Conservation (phyloP, 495 filamentous ascomycete genomes). For the Tetracladium marchalianum region DNA sequence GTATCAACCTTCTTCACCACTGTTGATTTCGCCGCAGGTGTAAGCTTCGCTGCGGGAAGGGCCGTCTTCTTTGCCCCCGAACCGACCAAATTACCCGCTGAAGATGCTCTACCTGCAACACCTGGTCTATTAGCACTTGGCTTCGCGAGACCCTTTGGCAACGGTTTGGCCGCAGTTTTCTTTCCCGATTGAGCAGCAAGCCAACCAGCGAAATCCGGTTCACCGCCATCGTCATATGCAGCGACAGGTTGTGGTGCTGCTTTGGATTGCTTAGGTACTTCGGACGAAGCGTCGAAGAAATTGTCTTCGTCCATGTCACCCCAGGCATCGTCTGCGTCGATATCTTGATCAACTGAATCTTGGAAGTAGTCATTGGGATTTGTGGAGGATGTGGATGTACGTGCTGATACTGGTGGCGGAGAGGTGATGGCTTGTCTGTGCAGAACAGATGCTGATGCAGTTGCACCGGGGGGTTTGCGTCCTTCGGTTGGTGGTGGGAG, state of each 20-base stretch:
- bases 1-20: slow-evolving; percentile 42
- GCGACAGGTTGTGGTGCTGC: slow-evolving; percentile 22
- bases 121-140: slow-evolving; percentile 22
- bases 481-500: slow-evolving; percentile 1
- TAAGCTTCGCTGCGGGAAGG: slow-evolving; percentile 21
- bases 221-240: slow-evolving; percentile 69
- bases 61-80: slow-evolving; percentile 30
- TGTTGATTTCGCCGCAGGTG: slow-evolving; percentile 25
- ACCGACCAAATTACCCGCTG: slow-evolving; percentile 22
- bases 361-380: slow-evolving; percentile 34
- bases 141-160: slow-evolving; percentile 73
- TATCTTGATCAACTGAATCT: slow-evolving; percentile 41
- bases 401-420: slow-evolving; percentile 27
- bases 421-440: slow-evolving; percentile 44
- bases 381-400: slow-evolving; percentile 33
- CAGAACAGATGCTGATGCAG: slow-evolving; percentile 41
- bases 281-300: slow-evolving; percentile 32
- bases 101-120: slow-evolving; percentile 21
- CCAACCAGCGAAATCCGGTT: slow-evolving; percentile 93
- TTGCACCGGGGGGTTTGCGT: slow-evolving; percentile 17
- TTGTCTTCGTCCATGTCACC: slow-evolving; percentile 41
- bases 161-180: slow-evolving; percentile 41
- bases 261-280: slow-evolving; percentile 19
- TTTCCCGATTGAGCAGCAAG: slow-evolving; percentile 77
- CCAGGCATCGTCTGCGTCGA: slow-evolving; percentile 52